Conservation (phyloP, 2,329 filamentous ascomycete genomes). For the Sporothrix phasma region DNA sequence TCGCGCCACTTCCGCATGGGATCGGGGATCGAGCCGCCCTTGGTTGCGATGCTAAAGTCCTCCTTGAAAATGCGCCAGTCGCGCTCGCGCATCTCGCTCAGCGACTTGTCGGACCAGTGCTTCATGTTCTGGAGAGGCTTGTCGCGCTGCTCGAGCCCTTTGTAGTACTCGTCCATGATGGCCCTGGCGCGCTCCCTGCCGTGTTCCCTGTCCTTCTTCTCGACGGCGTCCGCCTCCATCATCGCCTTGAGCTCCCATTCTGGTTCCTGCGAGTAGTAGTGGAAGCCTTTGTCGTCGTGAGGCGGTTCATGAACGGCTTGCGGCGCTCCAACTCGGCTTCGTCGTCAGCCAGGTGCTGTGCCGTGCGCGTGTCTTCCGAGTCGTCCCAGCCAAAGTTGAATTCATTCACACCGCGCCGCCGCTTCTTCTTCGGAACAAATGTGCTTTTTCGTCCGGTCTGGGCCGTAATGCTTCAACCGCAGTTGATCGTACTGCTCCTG, state of each 20-base stretch:
- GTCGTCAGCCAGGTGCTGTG: conserved; percentile 14
- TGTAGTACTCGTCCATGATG: conserved; percentile 75
- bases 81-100: conserved; percentile 90
- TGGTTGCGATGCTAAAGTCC: conserved; percentile 93
- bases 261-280: conserved; percentile 15
- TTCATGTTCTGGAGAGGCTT: conserved; percentile 67
- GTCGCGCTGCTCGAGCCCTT: conserved; percentile 60
- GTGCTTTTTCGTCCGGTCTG: conserved; percentile 71
- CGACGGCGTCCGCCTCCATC: conserved; percentile 25
- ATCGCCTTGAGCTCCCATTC: conserved; percentile 18
- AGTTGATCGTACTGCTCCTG: conserved; percentile 65
- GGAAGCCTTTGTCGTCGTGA: conserved; percentile 17
- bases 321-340: conserved; percentile 27
- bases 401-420: conserved; percentile 84
- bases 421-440: conserved; percentile 93
- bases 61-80: conserved; percentile 99
- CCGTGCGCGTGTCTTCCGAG: conserved; percentile 74
- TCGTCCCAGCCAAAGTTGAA: conserved; percentile 99
- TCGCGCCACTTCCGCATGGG: conserved; percentile 94
- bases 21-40: conserved; percentile 83
- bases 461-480: conserved; percentile 80
- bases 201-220: conserved; percentile 61
- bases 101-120: conserved; percentile 89
- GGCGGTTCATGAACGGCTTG: conserved; percentile 39
- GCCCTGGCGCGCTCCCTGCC: conserved; percentile 67